These are phyloP conservation scores for Scutellaria galericulata DNA, from an alignment of 257 asterid species.

Conservation along the genomic window DNA sequence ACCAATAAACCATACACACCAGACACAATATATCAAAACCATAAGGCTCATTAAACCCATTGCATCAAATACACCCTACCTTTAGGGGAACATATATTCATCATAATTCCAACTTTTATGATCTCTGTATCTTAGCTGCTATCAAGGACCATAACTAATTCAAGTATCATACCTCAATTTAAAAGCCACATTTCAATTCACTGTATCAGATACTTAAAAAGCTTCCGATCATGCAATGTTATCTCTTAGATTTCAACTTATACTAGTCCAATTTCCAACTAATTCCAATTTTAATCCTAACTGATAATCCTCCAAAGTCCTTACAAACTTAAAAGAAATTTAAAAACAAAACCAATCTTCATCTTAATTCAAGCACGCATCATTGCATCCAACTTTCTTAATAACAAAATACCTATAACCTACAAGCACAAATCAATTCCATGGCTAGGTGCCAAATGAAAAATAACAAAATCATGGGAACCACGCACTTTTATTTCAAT, in stretches of 20 bases:
- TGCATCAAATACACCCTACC: conserved; percentile 1
- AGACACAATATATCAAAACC: not conserved
- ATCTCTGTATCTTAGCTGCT: not conserved
- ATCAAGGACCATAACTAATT: not conserved
- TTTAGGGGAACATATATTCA: not conserved
- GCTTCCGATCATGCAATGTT: not conserved
- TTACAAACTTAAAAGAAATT: not conserved
- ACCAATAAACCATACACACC: not conserved
- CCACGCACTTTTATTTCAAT: conserved; percentile 6
- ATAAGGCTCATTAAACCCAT: conserved; percentile 14
- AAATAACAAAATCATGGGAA: conserved; percentile 21
- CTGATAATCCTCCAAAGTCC: not conserved
- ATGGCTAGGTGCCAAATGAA: not conserved
- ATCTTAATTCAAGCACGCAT: conserved; percentile 16
- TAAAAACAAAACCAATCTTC: not conserved
- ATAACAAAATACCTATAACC: not conserved
- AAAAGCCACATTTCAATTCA: conserved; percentile 11
- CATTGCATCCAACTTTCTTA: not conserved
- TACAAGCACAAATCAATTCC: conserved; percentile 8
- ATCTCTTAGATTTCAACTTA: not conserved
- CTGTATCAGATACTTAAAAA: not conserved
- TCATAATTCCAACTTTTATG: not conserved
- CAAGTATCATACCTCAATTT: not conserved
- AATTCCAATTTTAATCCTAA: conserved; percentile 16
- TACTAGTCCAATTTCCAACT: not conserved